Base-by-base conservation (phyloP, 208 protist genomes). In the Acanthamoeba divionensis region DNA sequence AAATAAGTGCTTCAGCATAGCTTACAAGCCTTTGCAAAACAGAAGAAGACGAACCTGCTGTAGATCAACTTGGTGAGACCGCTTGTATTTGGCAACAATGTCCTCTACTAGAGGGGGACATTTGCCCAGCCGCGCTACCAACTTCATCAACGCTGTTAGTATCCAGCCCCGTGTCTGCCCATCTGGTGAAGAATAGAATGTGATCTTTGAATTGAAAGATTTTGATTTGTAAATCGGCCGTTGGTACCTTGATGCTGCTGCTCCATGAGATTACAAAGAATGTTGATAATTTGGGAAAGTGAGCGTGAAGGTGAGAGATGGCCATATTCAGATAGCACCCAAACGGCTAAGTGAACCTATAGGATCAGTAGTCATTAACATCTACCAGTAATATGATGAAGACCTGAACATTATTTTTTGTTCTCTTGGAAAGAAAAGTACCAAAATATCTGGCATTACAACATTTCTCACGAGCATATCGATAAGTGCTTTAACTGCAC, bases 271-370 rank as follows among this genome's bases (percentile, higher is more conserved):
- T 50, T 18, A 12, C 29, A 12, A 73, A 88, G 79, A 38, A 24
- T 47, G 9, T 77, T 26, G 60, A 47, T 36, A 33, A 93, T 57
- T 26, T 91, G 60, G 26, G 73, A n/a, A 18, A 90, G 55, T 6
- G 82, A 26, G 15, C 44, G 44, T 3, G 50, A 26, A n/a, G 93
- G 92, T 44, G 92, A 66, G 18, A 98, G 91, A 90, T 97, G 97
- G 45, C 96, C 96, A 91, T 98, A 98, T 93, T 98, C 97, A 15
- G 97, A 97, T 36, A 98, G 95, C 54, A 98, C 94, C 97, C 97
- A 98, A 10, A 95, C 95, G 13, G 93, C 95, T 31, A 98, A 92
- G 47, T 95, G 93, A 18, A 90, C n/a, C n/a, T n/a, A 86, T 41
- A 97, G 73, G n/a, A 89, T 54, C n/a, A 50, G 97, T 94, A 5